These are phyloP conservation scores for Elaeis oleifera DNA, from an alignment of 202 grass and related monocot species.

Conservation along the genomic window DNA sequence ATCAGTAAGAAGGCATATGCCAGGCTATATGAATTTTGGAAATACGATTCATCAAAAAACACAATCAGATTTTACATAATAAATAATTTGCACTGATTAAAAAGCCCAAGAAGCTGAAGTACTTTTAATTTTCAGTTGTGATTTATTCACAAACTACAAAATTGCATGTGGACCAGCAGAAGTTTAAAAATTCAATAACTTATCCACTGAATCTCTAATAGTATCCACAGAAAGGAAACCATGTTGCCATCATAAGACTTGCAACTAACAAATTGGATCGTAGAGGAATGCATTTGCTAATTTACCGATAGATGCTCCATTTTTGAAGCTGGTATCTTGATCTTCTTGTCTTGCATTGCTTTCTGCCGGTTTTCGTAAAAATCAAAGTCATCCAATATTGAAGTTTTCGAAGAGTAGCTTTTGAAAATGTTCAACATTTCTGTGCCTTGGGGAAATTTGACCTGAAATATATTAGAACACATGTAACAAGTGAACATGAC, in stretches of 20 bases:
- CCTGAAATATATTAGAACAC: not conserved
- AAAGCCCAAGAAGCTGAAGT: no score
- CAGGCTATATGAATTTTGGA: no score
- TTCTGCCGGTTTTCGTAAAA: conserved; percentile 10
- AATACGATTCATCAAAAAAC: no score
- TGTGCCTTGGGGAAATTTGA: conserved; percentile 10
- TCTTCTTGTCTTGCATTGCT: conserved; percentile 8
- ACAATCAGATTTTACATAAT: no score
- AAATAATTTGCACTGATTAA: no score
- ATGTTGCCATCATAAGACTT: not conserved
- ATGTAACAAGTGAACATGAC: not conserved
- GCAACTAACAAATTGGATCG: not conserved
- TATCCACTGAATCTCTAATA: not conserved
- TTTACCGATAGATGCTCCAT: not conserved
- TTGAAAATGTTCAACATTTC: conserved; percentile 3
- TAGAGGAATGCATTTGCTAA: not conserved
- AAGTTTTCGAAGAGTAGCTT: conserved; percentile 3
- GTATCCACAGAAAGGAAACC: not conserved
- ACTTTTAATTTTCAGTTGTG: no score
- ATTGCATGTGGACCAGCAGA: no score
- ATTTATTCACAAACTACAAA: no score
- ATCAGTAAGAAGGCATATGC: no score
- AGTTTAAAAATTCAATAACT: no score
- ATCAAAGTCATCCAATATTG: conserved; percentile 13
- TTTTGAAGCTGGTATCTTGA: not conserved